Evolutionary conservation across 768 basidiomycete genomes (phyloP), one percentile per base, ranked within the genome.

Genomic region (Leccinum ochraceum): DNA sequence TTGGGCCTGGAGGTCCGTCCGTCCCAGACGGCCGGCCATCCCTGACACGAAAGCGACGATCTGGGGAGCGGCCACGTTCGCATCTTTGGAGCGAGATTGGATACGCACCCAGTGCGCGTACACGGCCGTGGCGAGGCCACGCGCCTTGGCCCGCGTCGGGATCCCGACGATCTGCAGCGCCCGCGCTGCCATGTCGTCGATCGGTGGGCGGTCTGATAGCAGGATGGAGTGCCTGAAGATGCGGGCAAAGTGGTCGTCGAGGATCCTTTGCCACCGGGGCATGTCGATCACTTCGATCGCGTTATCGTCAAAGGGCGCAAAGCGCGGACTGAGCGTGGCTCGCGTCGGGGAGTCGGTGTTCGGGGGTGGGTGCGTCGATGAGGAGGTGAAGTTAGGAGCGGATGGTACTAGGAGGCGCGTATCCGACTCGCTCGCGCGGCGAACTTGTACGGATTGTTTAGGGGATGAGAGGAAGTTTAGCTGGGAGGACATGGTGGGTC

Each of bases 81-180:
- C 14, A 24, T 72, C 39, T 36, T 48, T 56, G 48, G 36, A 58
- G 5, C 53, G 59, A 49, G 48, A 56, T 48, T 66, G 70, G 42
- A 66, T 48, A 4, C 62, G 58, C 42, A 50, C 56, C 70, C 68
- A 67, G 28, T 63, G 70, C 16, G 53, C 58, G 10, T 52, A 57
- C 14, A 65, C 9, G 7, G 42, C 54, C 9, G 53, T 52, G 2
- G 63, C 61, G 17, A 70, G 64, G 14, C 36, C 39, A 17, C 59
- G 63, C 20, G 62, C 59, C 28, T 60, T 66, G 6, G 46, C 16
- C 46, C 34, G 60, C 4, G 70, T 60, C 37, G 60, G 61, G 30
- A 20, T 57, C n/a, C 53, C 60, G 36, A 64, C 28, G 48, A 64
- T 64, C 3, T 39, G 64, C 3, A 68, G 22, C 28, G 60, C 58